Conservation (phyloP, 441 rosid species). For the Melastoma candidum region DNA sequence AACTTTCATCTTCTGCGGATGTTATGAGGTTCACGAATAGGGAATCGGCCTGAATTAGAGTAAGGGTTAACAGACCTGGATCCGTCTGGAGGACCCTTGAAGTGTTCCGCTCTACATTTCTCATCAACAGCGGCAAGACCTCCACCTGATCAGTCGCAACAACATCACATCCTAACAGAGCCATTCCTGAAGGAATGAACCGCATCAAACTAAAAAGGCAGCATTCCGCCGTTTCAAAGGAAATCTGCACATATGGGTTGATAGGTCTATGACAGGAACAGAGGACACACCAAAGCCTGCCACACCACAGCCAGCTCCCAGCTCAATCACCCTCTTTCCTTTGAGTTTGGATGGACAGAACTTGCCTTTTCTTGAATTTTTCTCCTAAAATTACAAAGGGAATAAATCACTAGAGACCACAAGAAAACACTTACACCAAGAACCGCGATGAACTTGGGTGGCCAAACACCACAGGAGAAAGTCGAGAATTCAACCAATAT, state of each 20-base stretch:
- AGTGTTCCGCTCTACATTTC: conserved; percentile 76
- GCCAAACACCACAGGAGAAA: neutral
- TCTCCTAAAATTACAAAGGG: conserved; percentile 41
- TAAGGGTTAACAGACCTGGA: conserved; percentile 42
- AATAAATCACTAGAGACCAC: neutral
- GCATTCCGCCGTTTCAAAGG: neutral
- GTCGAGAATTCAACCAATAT: neutral
- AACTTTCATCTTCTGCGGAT: conserved; percentile 28
- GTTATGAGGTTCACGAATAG: no score
- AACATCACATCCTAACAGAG: conserved; percentile 80
- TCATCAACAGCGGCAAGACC: conserved; percentile 67
- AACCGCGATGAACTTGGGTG: no score
- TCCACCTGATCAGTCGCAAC: conserved; percentile 77
- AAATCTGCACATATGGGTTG: conserved; percentile 10
- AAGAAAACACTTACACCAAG: no score
- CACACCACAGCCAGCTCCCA: conserved; percentile 97
- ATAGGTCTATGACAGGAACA: conserved; percentile 9
- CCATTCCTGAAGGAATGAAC: conserved; percentile 55
- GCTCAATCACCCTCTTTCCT: conserved; percentile 88
- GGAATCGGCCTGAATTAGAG: neutral
- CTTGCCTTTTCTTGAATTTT: conserved; percentile 79
- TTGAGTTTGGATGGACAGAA: conserved; percentile 73
- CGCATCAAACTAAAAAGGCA: conserved; percentile 10
- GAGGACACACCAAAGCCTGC: conserved; percentile 80
- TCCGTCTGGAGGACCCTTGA: conserved; percentile 69